These are phyloP conservation scores for Amphibolis antarctica DNA, from an alignment of 106 monocot genomes.

Conservation along the genomic window DNA sequence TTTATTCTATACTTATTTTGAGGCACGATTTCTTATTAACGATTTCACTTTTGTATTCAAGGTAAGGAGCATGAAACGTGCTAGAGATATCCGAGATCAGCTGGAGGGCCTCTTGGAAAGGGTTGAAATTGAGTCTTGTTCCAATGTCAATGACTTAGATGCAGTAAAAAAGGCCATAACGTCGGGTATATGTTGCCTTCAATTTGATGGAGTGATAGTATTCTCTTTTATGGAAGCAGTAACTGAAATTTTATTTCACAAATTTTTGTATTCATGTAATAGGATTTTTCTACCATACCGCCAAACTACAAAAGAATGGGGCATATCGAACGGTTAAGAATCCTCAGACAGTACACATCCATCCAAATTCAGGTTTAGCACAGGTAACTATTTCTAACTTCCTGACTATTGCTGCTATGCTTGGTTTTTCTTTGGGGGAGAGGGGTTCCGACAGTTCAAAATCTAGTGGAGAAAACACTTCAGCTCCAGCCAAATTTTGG, in stretches of 20 bases:
- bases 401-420: not conserved
- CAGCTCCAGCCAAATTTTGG: too few relatives aligned
- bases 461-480: too few relatives aligned
- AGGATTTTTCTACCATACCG: slow-evolving; percentile 89
- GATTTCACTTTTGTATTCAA: slow-evolving; percentile 12
- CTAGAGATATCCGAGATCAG: slow-evolving; percentile 78
- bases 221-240: not conserved
- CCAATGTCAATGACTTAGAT: slow-evolving; percentile 62
- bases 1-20: not conserved
- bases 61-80: slow-evolving; percentile 94
- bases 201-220: not conserved
- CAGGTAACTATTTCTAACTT: slow-evolving; percentile 27
- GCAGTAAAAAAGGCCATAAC: slow-evolving; percentile 82
- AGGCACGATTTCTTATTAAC: not conserved
- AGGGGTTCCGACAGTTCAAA: too few relatives aligned
- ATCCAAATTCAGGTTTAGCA: slow-evolving; percentile 91
- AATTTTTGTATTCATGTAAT: slow-evolving; percentile 1
- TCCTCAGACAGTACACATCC: slow-evolving; percentile 87
- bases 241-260: not conserved
- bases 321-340: slow-evolving; percentile 75
- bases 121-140: slow-evolving; percentile 73
- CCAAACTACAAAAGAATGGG: slow-evolving; percentile 72
- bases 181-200: slow-evolving; percentile 30
- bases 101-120: slow-evolving; percentile 87
- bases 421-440: too few relatives aligned